Base-by-base conservation (phyloP, 768 basidiomycete genomes). In the Paxillus involutus region DNA sequence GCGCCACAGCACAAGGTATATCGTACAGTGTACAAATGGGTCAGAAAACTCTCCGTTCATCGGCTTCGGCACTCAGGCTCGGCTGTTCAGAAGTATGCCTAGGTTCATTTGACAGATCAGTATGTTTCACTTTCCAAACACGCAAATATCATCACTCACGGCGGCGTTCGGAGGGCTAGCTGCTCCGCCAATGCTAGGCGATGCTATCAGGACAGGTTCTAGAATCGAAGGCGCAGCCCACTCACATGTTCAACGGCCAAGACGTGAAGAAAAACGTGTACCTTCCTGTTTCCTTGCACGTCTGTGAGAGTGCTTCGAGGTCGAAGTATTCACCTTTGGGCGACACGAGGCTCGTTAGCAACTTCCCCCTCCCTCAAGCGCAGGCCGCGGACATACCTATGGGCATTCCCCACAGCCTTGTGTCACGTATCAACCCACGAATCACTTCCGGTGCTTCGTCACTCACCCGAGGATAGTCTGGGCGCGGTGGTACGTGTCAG, bases 231-330 rank as follows among this genome's bases (percentile, higher is more conserved):
- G 26, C 26, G 19, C 42, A n/a, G 26, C 21, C 36, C 7, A 69
- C 83, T 60, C 59, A 86, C 85, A 89, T 81, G 65, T 86, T 80
- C 57, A 90, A 72, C 0, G 87, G 86, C 85, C 84, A 88, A 3
- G 85, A 88, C 1, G 85, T 78, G 71, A 89, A 87, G 77, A 88
- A 89, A 67, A 90, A 88, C 10, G 83, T 84, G 64, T 86, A 88
- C 59, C 85, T 71, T 5, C 79, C 77, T 2, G 79, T 80, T 56
- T 80, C 78, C 5, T 77, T 77, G 62, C 84, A 88, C 8, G 73
- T 70, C 54, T 78, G 69, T 11, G 84, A 78, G 3, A 89, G 73
- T 53, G 77, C 76, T 65, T 89, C 86, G 37, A 88, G 71, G 65
- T 89, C 87, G 64, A 89, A 88, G 60, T 88, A 78, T 71, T 88